A percentile compares a stretch with the other conserved stretches of the same genome.
phyloP scores from a whole-genome alignment of 2,329 filamentous ascomycete species.

The Apiospora koreana region DNA sequence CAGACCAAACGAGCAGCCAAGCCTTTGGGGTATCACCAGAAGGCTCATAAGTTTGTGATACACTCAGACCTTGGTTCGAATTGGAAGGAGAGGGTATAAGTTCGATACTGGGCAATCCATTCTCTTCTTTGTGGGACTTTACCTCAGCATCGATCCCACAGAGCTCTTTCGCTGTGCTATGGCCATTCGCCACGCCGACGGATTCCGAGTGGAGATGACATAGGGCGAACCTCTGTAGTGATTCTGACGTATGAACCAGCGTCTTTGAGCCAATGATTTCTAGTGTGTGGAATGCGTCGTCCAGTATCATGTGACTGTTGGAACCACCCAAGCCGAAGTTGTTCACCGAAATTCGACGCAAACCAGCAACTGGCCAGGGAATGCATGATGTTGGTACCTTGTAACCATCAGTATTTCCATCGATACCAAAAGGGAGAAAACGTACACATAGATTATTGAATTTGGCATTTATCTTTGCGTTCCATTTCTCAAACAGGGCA shows the following conservation, averaged over 20 bases:
- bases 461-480: constrained; percentile 23
- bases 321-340: constrained; percentile 37
- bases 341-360: constrained; percentile 30
- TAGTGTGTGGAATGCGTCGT: background rate
- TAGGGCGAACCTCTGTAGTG: background rate
- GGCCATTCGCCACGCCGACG: background rate
- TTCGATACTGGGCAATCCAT: background rate
- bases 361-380: constrained; percentile 22
- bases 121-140: background rate
- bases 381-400: constrained; percentile 16
- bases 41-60: background rate
- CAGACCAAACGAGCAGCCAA: constrained; percentile 14
- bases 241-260: background rate
- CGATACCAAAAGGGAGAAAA: background rate
- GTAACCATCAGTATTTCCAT: background rate
- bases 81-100: background rate
- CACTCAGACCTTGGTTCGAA: background rate
- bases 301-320: constrained; percentile 3
- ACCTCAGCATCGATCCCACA: background rate
- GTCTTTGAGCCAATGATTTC: background rate
- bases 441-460: background rate
- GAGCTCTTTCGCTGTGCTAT: background rate
- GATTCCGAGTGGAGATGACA: background rate
- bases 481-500: constrained; percentile 39
- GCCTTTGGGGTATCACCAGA: background rate